Base-by-base conservation (phyloP, 352 stramenopile genomes). In the Globisporangium camurandrum region DNA sequence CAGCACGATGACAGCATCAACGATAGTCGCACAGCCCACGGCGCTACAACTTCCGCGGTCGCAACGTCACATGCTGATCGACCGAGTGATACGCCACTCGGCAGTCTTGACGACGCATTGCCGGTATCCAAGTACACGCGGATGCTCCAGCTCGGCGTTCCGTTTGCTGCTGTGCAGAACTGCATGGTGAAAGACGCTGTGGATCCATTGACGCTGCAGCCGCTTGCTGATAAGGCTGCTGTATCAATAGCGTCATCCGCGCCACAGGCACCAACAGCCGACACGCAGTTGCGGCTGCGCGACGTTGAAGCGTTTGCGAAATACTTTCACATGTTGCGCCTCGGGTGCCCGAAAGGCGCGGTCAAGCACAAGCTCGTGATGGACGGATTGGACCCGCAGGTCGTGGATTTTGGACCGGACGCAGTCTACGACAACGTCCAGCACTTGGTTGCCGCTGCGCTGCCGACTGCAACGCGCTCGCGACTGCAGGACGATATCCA, bases 311-410 rank as follows among this genome's bases (percentile, higher is more conserved):
- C 87, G 31, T 90, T 87, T 19, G 62, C 70, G 23, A 75, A 75
- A 38, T 98, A 98, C 54, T 97, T 98, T 62, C 85, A 81, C 51
- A 98, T 98, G 93, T 58, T 98, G 16, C 84, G 93, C 37, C 75
- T 97, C 52, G 93, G 94, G 20, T 80, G 94, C 11, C 88, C 79
- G 3, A 83, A 84, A 49, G 84, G 88, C 48, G 90, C 92, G 6
- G 86, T 97, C 2, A 81, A 83, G 37, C 86, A 97, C 49, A 97
- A 97, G 42, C 67, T 98, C 56, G 54, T 71, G 22, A 89, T 91
- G 71, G 92, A 98, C 61, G 94, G 89, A 20, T n/a, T 85, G 12
- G 81, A 90, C 49, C 71, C 81, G 17, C 59, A 71, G 12, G 74
- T 93, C 37, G 22, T 90, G 3, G 67, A 88, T 3, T 51, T 88